phyloP scores from a whole-genome alignment of 192 early-diverging fungal genomes.

The Haplosporangium gracile region DNA sequence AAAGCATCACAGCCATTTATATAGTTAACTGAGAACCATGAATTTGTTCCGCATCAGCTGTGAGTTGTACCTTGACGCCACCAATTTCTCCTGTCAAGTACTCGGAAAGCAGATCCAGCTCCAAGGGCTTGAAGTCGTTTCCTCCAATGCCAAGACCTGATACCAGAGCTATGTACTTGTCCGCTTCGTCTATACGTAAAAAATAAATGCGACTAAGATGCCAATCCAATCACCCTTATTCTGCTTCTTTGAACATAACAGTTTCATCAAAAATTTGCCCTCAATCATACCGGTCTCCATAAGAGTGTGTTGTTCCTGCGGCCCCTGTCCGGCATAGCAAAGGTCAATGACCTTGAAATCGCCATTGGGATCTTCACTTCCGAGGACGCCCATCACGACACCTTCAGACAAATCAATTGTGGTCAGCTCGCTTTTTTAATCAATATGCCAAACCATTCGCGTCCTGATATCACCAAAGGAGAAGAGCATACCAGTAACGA shows the following conservation, averaged over 20 bases:
- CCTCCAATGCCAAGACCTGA: conserved; percentile 83
- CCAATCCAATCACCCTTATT: not conserved
- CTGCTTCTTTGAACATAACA: too few species aligned
- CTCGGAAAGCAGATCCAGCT: conserved; percentile 82
- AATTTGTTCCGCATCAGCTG: not conserved
- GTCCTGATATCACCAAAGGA: not conserved
- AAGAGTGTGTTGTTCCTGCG: conserved; percentile 59
- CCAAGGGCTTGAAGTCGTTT: conserved; percentile 62
- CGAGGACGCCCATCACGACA: conserved; percentile 82
- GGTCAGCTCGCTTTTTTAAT: not conserved
- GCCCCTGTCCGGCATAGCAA: conserved; percentile 77
- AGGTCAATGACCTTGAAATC: conserved; percentile 90
- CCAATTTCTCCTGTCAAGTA: conserved; percentile 86
- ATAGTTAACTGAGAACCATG: not conserved
- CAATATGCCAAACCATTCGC: not conserved
- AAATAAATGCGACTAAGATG: not conserved
- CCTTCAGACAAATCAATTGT: conserved; percentile 57
- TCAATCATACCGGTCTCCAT: conserved; percentile 50
- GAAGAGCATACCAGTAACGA: conserved; percentile 80
- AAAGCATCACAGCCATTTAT: too few species aligned
- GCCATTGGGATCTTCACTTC: conserved; percentile 79
- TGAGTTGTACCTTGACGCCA: conserved; percentile 49
- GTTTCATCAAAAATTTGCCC: not conserved
- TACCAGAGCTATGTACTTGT: conserved; percentile 82
- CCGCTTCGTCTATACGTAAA: conserved; percentile 44